These are phyloP conservation scores for Geotrichum siamense DNA, from an alignment of 1,139 yeast genomes.

Conservation along the genomic window DNA sequence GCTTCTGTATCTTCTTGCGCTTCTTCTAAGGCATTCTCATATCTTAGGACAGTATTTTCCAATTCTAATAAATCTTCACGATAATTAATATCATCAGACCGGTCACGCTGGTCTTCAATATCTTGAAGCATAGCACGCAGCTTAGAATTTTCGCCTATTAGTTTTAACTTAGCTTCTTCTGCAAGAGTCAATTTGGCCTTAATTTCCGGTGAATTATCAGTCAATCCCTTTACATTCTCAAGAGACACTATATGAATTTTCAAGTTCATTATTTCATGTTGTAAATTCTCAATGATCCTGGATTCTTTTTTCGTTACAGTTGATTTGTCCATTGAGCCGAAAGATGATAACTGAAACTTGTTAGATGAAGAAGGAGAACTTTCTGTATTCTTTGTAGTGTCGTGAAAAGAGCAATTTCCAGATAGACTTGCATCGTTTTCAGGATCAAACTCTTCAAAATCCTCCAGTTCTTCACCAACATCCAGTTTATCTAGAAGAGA, in stretches of 20 bases:
- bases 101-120: not conserved
- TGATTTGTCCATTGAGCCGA: too few species aligned
- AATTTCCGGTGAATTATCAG: constrained; percentile 20
- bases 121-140: constrained; percentile 18
- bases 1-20: constrained; percentile 1
- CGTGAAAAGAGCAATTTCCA: not conserved
- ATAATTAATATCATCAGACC: constrained; percentile 1
- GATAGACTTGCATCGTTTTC: not conserved
- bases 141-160: constrained; percentile 21
- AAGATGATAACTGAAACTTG: not conserved
- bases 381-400: not conserved
- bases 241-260: constrained; percentile 20
- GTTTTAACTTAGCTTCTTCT: constrained; percentile 18
- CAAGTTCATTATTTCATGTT: constrained; percentile 21
- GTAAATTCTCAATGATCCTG: constrained; percentile 17
- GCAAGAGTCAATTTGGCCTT: constrained; percentile 18
- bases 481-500: too few species aligned
- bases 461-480: not conserved
- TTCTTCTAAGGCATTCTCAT: constrained; percentile 6
- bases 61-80: constrained; percentile 1
- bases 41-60: constrained; percentile 6
- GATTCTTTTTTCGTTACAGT: constrained; percentile 20
- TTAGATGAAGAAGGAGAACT: not conserved
- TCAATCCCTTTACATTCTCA: constrained; percentile 17
- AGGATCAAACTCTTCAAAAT: constrained; percentile 4